Evolutionary conservation across 371 early-diverging fungal species (phyloP).

Genomic region (Rhizopus delemar): DNA sequence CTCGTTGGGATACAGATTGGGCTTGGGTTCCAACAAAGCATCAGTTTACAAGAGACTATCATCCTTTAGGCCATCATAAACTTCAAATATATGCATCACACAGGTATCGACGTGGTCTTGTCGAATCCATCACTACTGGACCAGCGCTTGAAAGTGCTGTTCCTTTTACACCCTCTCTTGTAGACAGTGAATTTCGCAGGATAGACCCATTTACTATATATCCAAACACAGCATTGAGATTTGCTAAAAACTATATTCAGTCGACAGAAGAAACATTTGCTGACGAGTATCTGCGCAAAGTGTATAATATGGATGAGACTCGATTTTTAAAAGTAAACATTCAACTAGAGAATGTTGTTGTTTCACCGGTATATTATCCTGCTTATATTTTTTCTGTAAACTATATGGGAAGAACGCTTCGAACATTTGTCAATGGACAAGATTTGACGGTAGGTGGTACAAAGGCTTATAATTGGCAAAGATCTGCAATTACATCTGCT

Average conservation of each 20-base stretch:
- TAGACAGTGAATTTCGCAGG: constrained; percentile 37
- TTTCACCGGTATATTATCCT: constrained; percentile 63
- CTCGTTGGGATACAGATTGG: constrained; percentile 60
- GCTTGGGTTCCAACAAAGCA: constrained; percentile 47
- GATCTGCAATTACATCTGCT: constrained; percentile 56
- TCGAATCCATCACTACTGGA: constrained; percentile 51
- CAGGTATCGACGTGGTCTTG: constrained; percentile 59
- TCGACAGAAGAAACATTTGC: constrained; percentile 47
- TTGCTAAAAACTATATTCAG: constrained; percentile 51
- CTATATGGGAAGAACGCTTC: constrained; percentile 52
- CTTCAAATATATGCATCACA: constrained; percentile 63
- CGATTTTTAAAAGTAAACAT: constrained; percentile 55
- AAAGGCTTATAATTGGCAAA: constrained; percentile 56
- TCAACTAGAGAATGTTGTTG: constrained; percentile 38
- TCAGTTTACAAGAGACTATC: constrained; percentile 48
- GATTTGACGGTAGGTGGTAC: constrained; percentile 57
- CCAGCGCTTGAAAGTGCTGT: constrained; percentile 52
- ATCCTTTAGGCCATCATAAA: constrained; percentile 44
- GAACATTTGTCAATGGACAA: constrained; percentile 61
- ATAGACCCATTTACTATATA: constrained; percentile 59
- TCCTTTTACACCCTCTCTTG: constrained; percentile 35
- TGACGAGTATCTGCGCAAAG: constrained; percentile 49
- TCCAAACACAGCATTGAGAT: constrained; percentile 55
- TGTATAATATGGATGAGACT: constrained; percentile 54
- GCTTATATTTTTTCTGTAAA: constrained; percentile 54